Evolutionary conservation across 1,139 yeast genomes (phyloP).

Genomic region (Barnettozyma hawaiiensis): DNA sequence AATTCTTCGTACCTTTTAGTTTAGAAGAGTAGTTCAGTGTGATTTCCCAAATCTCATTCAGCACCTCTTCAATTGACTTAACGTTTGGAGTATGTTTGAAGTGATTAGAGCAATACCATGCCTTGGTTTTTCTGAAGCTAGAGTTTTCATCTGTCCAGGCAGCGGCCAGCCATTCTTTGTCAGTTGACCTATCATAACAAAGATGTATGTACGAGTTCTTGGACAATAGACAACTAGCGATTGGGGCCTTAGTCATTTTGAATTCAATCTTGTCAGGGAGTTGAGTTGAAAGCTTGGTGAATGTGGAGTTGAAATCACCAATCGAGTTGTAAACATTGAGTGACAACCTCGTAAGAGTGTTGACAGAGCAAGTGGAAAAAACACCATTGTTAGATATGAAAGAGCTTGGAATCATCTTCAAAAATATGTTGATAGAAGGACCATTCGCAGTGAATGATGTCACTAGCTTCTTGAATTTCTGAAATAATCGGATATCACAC

Average conservation of each 20-base stretch:
- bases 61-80: constrained; percentile 45
- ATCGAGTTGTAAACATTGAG: constrained; percentile 60
- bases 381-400: constrained; percentile 42
- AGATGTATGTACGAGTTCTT: constrained; percentile 81
- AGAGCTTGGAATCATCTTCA: constrained; percentile 54
- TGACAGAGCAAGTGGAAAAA: constrained; percentile 44
- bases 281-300: constrained; percentile 29
- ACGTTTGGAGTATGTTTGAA: constrained; percentile 30
- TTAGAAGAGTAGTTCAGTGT: constrained; percentile 38
- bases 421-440: constrained; percentile 42
- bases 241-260: constrained; percentile 39
- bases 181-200: constrained; percentile 78
- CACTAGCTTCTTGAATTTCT: constrained; percentile 26
- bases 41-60: constrained; percentile 53
- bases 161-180: constrained; percentile 78
- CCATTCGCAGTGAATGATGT: constrained; percentile 15
- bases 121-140: constrained; percentile 51
- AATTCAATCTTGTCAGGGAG: constrained; percentile 41
- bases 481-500: constrained; percentile 42
- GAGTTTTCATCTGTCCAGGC: constrained; percentile 92
- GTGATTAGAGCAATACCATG: constrained; percentile 52
- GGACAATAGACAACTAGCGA: constrained; percentile 33
- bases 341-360: constrained; percentile 45
- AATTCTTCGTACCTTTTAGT: constrained; percentile 45
- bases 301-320: constrained; percentile 32